Evolutionary conservation across 805 yeast species (phyloP).

Genomic region (Sugiyamaella floridensis): DNA sequence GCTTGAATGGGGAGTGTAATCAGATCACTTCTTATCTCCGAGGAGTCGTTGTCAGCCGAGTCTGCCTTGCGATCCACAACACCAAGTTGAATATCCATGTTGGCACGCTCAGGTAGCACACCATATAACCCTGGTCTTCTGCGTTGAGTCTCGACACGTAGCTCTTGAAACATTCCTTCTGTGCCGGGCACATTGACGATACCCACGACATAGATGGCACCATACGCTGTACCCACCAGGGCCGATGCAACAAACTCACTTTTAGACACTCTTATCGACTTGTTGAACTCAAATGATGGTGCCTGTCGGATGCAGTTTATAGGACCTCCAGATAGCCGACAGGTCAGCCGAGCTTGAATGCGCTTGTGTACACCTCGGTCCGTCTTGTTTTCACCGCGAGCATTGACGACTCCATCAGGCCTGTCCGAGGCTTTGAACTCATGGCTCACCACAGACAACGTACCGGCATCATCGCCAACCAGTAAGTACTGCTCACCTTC

Average conservation of each 20-base stretch:
- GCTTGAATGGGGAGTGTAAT: background rate
- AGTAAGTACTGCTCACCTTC: background rate
- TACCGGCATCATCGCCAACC: background rate
- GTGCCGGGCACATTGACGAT: background rate
- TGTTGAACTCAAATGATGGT: background rate
- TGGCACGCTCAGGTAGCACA: background rate
- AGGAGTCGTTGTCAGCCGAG: background rate
- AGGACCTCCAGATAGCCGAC: background rate
- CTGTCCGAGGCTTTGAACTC: background rate
- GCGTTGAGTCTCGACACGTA: background rate
- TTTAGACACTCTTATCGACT: background rate
- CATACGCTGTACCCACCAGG: background rate
- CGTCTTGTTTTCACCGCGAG: background rate
- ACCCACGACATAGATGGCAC: background rate
- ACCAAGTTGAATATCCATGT: background rate
- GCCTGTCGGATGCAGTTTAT: background rate
- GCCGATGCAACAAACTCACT: background rate
- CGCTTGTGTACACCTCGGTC: background rate
- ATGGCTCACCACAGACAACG: background rate
- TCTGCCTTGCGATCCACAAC: background rate
- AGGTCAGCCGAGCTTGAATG: background rate
- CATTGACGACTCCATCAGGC: background rate
- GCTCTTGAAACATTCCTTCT: background rate
- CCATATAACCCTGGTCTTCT: background rate
- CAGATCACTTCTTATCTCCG: background rate